These are phyloP conservation scores for Pochonia chlamydosporia DNA, from an alignment of 2,329 filamentous ascomycete genomes.

Conservation along the genomic window DNA sequence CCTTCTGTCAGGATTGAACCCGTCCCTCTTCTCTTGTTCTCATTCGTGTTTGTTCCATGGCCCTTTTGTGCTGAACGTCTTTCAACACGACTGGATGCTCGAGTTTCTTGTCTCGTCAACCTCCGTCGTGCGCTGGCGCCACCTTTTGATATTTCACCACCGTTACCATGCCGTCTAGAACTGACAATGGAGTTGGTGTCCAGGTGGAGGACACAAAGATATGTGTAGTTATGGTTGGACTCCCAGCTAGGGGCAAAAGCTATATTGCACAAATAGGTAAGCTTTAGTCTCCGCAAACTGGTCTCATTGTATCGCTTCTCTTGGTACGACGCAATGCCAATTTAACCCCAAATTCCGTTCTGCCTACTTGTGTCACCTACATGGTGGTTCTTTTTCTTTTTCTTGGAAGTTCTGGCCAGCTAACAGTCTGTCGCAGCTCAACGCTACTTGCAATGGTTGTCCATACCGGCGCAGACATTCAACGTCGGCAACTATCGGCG, in stretches of 20 bases:
- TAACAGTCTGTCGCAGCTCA: conserved; percentile 52
- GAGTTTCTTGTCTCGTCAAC: conserved; percentile 3
- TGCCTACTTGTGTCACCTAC: too few species aligned
- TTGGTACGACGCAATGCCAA: too few species aligned
- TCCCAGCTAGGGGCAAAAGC: conserved; percentile 94
- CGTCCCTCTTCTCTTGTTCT: background rate
- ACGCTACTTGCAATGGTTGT: conserved; percentile 94
- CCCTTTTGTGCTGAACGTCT: background rate
- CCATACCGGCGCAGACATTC: conserved; percentile 89
- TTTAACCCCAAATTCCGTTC: too few species aligned
- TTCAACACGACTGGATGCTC: conserved; percentile 6
- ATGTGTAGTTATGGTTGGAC: conserved; percentile 97
- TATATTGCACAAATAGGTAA: conserved; percentile 95
- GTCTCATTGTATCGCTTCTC: too few species aligned
- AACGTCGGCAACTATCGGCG: conserved; percentile 96
- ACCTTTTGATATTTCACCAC: conserved; percentile 2
- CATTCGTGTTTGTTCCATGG: background rate
- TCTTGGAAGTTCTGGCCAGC: background rate
- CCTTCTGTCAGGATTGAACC: background rate
- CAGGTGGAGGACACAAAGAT: conserved; percentile 95
- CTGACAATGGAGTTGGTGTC: conserved; percentile 62
- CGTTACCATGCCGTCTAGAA: conserved; percentile 36
- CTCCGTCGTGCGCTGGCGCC: conserved; percentile 12
- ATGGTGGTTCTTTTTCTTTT: too few species aligned
- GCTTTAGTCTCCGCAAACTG: too few species aligned